Conservation (phyloP, 768 basidiomycete species). For the Pisolithus orientalis region DNA sequence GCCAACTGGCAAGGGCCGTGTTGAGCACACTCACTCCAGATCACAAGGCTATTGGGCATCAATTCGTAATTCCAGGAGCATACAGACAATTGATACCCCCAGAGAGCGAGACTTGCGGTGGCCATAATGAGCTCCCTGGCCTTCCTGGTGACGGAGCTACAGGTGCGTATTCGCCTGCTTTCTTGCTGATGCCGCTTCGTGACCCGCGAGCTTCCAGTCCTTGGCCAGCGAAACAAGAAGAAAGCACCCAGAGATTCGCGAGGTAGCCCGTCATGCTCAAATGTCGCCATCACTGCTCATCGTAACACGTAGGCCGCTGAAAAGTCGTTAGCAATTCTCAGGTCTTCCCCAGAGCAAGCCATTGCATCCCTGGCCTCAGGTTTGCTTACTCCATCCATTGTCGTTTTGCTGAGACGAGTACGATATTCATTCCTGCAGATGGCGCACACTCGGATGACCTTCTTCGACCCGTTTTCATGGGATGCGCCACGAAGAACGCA, state of each 20-base stretch:
- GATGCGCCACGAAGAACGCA: conserved; percentile 85
- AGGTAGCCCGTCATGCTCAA: conserved; percentile 43
- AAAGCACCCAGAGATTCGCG: conserved; percentile 89
- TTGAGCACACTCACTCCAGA: too few species aligned
- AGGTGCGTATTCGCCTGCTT: conserved; percentile 33
- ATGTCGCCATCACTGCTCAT: conserved; percentile 8
- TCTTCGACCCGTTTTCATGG: conserved; percentile 86
- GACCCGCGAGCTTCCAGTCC: conserved; percentile 42
- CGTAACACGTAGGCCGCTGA: conserved; percentile 64
- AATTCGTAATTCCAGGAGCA: too few species aligned
- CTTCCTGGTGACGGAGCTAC: conserved; percentile 68
- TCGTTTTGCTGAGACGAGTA: not conserved
- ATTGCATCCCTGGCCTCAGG: conserved; percentile 68
- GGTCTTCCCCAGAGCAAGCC: conserved; percentile 78
- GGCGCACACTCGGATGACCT: conserved; percentile 76
- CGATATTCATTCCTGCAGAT: conserved; percentile 37
- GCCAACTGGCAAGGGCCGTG: too few species aligned
- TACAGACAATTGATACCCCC: too few species aligned
- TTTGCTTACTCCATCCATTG: conserved; percentile 26
- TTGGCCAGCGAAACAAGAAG: conserved; percentile 83
- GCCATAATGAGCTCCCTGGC: conserved; percentile 57
- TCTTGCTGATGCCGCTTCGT: conserved; percentile 8
- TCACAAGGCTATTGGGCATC: too few species aligned
- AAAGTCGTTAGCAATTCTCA: conserved; percentile 74
- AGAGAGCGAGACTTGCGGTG: not conserved